phyloP scores from a whole-genome alignment of 2,329 filamentous ascomycete genomes.

The Eutypa lata region DNA sequence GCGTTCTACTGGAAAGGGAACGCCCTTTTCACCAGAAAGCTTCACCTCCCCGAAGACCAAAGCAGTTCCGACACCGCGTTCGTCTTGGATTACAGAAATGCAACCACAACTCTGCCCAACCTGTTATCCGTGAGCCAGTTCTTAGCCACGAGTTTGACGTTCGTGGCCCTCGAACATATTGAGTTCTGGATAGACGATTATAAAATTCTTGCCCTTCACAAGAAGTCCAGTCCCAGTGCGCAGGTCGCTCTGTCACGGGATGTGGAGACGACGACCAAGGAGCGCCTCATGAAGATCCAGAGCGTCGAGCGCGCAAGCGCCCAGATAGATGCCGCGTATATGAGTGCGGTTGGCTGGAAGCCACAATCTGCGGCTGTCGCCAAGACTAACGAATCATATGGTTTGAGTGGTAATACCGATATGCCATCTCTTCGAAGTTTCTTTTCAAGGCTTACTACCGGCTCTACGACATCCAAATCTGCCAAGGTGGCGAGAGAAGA shows the following conservation, averaged over 20 bases:
- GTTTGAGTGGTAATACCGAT: constrained; percentile 41
- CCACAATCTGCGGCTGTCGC: constrained; percentile 42
- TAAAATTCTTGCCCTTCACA: constrained; percentile 72
- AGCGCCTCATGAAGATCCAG: constrained; percentile 82
- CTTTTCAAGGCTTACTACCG: constrained; percentile 72
- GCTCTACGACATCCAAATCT: constrained; percentile 41
- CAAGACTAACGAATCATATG: constrained; percentile 48
- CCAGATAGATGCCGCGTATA: constrained; percentile 87
- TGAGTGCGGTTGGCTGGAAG: constrained; percentile 86
- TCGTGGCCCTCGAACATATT: constrained; percentile 83
- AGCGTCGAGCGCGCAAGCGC: constrained; percentile 81
- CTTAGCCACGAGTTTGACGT: constrained; percentile 89
- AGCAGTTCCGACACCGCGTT: constrained; percentile 78
- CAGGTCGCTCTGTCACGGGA: constrained; percentile 72
- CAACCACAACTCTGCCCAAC: constrained; percentile 80
- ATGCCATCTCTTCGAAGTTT: constrained; percentile 70
- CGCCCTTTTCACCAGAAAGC: constrained; percentile 85
- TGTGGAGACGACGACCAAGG: constrained; percentile 77
- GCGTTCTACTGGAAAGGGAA: constrained; percentile 99
- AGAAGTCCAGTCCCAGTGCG: constrained; percentile 79
- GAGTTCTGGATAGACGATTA: constrained; percentile 90
- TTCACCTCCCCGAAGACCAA: constrained; percentile 67
- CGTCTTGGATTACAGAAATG: constrained; percentile 88
- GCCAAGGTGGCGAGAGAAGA: constrained; percentile 62
- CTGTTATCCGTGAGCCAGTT: constrained; percentile 87